Evolutionary conservation across 2,329 filamentous ascomycete species (phyloP), one percentile per base, ranked within the genome.

Genomic region (Fusarium circinatum): DNA sequence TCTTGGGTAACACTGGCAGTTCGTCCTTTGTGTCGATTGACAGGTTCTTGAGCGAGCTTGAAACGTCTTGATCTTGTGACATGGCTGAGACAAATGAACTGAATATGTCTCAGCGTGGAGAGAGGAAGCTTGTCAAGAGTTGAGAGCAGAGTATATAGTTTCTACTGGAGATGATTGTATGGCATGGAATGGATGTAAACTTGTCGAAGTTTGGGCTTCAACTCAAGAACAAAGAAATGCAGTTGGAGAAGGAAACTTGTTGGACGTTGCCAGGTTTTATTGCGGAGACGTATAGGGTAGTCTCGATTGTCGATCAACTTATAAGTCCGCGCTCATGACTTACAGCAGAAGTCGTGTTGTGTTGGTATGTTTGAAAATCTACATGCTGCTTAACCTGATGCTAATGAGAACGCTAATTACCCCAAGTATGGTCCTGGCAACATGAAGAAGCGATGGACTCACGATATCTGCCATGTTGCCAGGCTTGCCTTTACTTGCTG

Each of bases 11-110:
- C 65, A 76, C 67, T 62, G 52, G 47, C 42, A 70, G 22, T 42
- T 75, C 70, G 7, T 76, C 75, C 36, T 68, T 58, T 24, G 68
- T 69, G 45, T 79, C 74, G 41, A 84, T 68, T 26, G 76, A 79
- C 36, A 84, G 78, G 22, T 78, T 79, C 44, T 81, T 79, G 48
- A 83, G 66, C 10, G 80, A 78, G 17, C 78, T 74, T 45, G 78
- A 64, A 42, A 81, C 75, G 55, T 80, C 75, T 55, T 74, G 75
- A 47, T 75, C 77, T 38, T 65, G 54, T 36, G 71, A 55, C 79
- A 80, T 80, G 55, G 34, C 28, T 30, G 15, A 39, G 24, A 18
- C 32, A 30, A n/a, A 39, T 34, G 36, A 22, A n/a, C 32, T 30
- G 41, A 39, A 30, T 47, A 28, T 58, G 18, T 41, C 38, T 52